phyloP scores from a whole-genome alignment of 2,329 filamentous ascomycete species.

The Calcarisporium arbuscula region DNA sequence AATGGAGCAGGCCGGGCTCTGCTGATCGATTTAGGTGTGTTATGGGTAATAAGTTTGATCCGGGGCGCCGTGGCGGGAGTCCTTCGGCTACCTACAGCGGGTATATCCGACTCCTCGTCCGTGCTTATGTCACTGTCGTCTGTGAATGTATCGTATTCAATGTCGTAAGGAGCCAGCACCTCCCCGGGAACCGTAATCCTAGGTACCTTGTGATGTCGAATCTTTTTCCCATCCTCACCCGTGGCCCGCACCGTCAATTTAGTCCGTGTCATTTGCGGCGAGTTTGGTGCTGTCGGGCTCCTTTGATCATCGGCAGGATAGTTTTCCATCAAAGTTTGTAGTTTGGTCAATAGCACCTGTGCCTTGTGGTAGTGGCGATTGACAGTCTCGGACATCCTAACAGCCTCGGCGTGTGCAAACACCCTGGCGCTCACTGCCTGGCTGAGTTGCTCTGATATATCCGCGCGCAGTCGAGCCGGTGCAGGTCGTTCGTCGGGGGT shows the following conservation, averaged over 20 bases:
- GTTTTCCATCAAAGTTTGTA: conserved; percentile 54
- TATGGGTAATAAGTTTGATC: conserved; percentile 41
- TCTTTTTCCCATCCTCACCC: conserved; percentile 39
- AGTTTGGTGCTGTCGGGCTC: conserved; percentile 45
- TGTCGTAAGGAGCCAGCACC: conserved; percentile 58
- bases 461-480: conserved; percentile 46
- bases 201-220: conserved; percentile 41
- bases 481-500: conserved; percentile 40
- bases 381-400: conserved; percentile 58
- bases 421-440: conserved; percentile 50
- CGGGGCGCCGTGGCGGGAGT: conserved; percentile 33
- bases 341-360: conserved; percentile 51
- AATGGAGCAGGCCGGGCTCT: conserved; percentile 28
- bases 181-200: conserved; percentile 61
- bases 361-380: conserved; percentile 55
- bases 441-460: conserved; percentile 53
- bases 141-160: conserved; percentile 54
- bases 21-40: conserved; percentile 40
- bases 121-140: conserved; percentile 48
- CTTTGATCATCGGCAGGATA: conserved; percentile 50
- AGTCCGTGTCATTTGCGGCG: conserved; percentile 44
- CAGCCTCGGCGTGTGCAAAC: conserved; percentile 55
- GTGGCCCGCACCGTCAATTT: conserved; percentile 40
- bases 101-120: conserved; percentile 40
- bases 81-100: conserved; percentile 27